Percentiles rank a stretch among this genome's conserved stretches.
phyloP scores from a whole-genome alignment of 208 protist species.

The Acanthamoeba healyi region DNA sequence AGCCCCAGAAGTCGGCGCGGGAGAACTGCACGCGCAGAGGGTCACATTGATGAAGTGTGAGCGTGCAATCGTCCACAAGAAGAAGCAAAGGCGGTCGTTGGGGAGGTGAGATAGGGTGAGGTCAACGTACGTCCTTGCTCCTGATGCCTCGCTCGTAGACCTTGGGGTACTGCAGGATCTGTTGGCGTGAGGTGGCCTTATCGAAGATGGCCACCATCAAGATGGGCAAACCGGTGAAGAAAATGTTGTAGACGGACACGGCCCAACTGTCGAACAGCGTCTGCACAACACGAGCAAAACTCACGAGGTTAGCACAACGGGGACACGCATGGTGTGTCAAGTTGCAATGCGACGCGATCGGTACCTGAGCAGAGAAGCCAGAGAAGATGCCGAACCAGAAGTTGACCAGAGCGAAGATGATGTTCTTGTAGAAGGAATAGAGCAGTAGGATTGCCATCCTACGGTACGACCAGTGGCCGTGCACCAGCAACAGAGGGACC shows the following conservation, averaged over 20 bases:
- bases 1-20: constrained; percentile 14
- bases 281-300: constrained; percentile 78
- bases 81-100: background rate
- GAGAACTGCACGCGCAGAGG: background rate
- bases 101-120: background rate
- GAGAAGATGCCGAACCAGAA: constrained; percentile 91
- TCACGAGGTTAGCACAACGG: constrained; percentile 91
- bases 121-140: background rate
- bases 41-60: background rate
- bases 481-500: constrained; percentile 75
- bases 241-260: constrained; percentile 89
- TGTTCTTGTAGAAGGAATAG: constrained; percentile 92
- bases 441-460: constrained; percentile 87
- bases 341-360: constrained; percentile 71
- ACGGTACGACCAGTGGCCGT: constrained; percentile 86
- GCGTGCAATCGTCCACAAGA: too few relatives aligned
- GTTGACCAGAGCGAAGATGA: constrained; percentile 86
- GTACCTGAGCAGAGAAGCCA: constrained; percentile 92
- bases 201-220: constrained; percentile 91
- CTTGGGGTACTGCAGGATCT: constrained; percentile 15
- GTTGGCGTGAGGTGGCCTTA: constrained; percentile 72
- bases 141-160: background rate
- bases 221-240: constrained; percentile 92
- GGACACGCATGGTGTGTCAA: constrained; percentile 93
- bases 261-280: constrained; percentile 81